These are phyloP conservation scores for Trypanosoma boissoni DNA, from an alignment of 208 protist genomes.

Conservation along the genomic window DNA sequence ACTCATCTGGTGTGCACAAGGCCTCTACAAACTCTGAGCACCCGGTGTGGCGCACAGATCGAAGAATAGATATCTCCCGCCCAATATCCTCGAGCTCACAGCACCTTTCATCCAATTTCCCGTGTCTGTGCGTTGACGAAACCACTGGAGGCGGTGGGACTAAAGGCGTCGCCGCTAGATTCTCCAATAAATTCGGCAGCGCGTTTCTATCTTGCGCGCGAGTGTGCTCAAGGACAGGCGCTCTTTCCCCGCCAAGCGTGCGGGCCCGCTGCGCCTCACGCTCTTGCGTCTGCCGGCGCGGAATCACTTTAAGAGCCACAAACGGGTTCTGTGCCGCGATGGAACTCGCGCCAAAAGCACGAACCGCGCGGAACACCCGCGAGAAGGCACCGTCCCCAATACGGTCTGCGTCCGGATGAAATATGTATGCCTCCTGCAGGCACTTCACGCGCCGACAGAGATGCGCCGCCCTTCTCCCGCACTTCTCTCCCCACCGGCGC, in stretches of 20 bases:
- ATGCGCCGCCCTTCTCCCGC: constrained; percentile 8
- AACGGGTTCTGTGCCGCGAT: constrained; percentile 1
- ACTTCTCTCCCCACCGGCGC: not conserved
- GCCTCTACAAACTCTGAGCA: constrained; percentile 74
- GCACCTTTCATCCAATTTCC: constrained; percentile 8
- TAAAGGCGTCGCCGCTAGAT: too few species aligned
- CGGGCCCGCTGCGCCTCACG: too few species aligned
- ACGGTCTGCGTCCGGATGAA: constrained; percentile 60
- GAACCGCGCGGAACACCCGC: constrained; percentile 71
- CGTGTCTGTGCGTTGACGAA: not conserved
- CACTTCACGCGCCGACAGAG: constrained; percentile 44
- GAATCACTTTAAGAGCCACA: constrained; percentile 24
- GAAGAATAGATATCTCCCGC: constrained; percentile 70
- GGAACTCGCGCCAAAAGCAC: constrained; percentile 36
- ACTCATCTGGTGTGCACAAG: constrained; percentile 67
- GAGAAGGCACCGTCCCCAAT: constrained; percentile 75
- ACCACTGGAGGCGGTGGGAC: too few species aligned
- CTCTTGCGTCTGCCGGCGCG: too few species aligned
- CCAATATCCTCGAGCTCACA: constrained; percentile 62
- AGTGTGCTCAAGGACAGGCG: not conserved
- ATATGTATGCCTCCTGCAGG: constrained; percentile 73
- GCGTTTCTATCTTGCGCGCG: not conserved
- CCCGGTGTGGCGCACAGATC: constrained; percentile 58
- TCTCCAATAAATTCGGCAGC: too few species aligned
- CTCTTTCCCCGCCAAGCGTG: not conserved